Evolutionary conservation across 371 early-diverging fungal genomes (phyloP).

Genomic region (Mucor lusitanicus): DNA sequence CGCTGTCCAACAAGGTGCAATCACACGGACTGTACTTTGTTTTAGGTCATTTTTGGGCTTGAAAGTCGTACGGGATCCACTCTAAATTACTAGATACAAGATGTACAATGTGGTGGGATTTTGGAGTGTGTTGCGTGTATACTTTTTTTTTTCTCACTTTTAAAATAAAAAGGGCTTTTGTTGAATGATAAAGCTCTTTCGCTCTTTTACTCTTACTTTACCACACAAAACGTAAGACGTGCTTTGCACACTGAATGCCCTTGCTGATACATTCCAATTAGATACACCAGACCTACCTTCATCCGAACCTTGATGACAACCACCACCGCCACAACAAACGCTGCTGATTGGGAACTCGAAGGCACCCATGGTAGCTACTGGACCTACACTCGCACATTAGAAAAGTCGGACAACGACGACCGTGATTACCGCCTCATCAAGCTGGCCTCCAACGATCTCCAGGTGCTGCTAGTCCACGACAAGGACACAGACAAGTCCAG

Average conservation of each 20-base stretch:
- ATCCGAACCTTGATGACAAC: not conserved
- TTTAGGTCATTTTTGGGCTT: not conserved
- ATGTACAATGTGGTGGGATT: not conserved
- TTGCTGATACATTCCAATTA: too few species aligned
- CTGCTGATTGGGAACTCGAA: slow-evolving; percentile 39
- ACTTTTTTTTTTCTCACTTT: not conserved
- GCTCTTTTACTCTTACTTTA: slow-evolving; percentile 14
- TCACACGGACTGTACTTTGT: not conserved
- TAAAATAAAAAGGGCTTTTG: slow-evolving; percentile 2
- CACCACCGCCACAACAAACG: not conserved
- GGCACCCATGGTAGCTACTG: slow-evolving; percentile 34
- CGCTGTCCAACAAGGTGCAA: not conserved
- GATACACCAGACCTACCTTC: not conserved
- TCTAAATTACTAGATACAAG: too few species aligned
- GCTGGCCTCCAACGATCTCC: slow-evolving; percentile 73
- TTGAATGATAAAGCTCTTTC: slow-evolving; percentile 9
- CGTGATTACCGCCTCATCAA: slow-evolving; percentile 80
- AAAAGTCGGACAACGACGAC: slow-evolving; percentile 76
- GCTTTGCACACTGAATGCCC: too few species aligned
- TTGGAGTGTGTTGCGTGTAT: not conserved
- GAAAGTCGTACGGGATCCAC: not conserved
- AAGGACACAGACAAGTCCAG: slow-evolving; percentile 85
- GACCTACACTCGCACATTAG: slow-evolving; percentile 45
- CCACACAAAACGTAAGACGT: not conserved
- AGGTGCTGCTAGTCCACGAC: slow-evolving; percentile 85